Evolutionary conservation across 306 rosid genomes (phyloP).

Genomic region (Vigna angularis): DNA sequence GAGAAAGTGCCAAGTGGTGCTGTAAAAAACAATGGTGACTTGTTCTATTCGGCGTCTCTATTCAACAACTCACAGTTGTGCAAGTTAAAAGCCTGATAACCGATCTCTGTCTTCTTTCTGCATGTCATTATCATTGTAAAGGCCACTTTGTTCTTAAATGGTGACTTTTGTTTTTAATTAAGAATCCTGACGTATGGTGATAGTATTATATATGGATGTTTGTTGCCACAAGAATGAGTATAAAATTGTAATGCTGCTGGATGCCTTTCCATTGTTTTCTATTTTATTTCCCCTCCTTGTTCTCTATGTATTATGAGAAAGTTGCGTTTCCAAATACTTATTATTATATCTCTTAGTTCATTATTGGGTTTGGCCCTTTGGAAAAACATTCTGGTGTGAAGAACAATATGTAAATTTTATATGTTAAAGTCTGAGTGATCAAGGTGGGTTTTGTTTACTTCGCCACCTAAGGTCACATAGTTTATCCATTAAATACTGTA

Average conservation of each 20-base stretch:
- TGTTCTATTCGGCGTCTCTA: constrained; percentile 67
- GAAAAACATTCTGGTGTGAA: constrained; percentile 34
- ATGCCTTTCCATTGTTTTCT: background rate
- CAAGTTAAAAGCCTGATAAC: background rate
- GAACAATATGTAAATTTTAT: constrained; percentile 27
- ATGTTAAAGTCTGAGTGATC: constrained; percentile 27
- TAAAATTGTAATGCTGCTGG: background rate
- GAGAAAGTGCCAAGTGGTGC: constrained; percentile 66
- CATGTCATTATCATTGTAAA: constrained; percentile 45
- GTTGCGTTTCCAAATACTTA: constrained; percentile 16
- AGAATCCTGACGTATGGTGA: constrained; percentile 16
- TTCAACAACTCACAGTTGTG: constrained; percentile 12
- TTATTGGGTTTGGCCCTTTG: constrained; percentile 33
- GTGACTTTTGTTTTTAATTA: background rate
- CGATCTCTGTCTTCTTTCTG: constrained; percentile 14
- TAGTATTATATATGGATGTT: background rate
- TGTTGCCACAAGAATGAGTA: constrained; percentile 16
- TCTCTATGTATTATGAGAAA: background rate
- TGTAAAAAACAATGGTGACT: constrained; percentile 74
- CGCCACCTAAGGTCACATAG: constrained; percentile 25
- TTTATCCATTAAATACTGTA: constrained; percentile 9
- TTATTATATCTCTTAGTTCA: background rate
- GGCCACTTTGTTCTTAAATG: constrained; percentile 22
- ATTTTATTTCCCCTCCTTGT: background rate
- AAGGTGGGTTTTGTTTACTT: constrained; percentile 37